These are phyloP conservation scores for Durio zibethinus DNA, from an alignment of 345 rosid species.

Conservation along the genomic window DNA sequence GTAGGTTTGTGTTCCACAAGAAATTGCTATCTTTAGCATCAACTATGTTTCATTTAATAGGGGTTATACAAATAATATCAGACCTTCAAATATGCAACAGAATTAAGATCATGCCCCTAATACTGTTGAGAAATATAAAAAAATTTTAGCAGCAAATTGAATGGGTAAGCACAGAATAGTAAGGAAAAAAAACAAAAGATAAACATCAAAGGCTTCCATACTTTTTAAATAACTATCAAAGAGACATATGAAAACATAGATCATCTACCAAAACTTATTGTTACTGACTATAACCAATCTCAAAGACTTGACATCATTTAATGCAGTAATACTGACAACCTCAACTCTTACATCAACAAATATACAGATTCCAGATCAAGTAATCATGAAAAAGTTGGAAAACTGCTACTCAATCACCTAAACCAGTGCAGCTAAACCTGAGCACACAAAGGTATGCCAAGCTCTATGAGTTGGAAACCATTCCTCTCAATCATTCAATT, in stretches of 20 bases:
- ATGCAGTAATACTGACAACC: neutral
- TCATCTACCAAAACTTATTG: neutral
- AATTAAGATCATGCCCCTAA: neutral
- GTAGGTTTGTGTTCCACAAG: neutral
- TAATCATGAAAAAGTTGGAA: neutral
- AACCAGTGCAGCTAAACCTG: neutral
- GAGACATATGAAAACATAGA: neutral
- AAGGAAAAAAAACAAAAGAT: neutral
- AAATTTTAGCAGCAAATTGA: neutral
- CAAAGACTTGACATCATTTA: neutral
- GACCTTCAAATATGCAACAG: neutral
- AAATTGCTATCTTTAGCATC: neutral
- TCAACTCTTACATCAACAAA: neutral
- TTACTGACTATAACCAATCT: neutral
- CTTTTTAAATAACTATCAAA: neutral
- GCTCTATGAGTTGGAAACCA: neutral
- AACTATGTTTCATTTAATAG: neutral
- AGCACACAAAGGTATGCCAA: neutral
- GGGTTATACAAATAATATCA: neutral
- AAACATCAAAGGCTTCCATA: neutral
- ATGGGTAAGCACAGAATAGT: neutral
- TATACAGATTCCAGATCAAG: neutral
- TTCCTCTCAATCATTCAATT: neutral
- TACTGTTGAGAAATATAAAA: neutral
- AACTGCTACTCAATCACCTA: neutral